Evolutionary conservation across 1,139 yeast species (phyloP).

Genomic region (Suhomyces ambrosiae): DNA sequence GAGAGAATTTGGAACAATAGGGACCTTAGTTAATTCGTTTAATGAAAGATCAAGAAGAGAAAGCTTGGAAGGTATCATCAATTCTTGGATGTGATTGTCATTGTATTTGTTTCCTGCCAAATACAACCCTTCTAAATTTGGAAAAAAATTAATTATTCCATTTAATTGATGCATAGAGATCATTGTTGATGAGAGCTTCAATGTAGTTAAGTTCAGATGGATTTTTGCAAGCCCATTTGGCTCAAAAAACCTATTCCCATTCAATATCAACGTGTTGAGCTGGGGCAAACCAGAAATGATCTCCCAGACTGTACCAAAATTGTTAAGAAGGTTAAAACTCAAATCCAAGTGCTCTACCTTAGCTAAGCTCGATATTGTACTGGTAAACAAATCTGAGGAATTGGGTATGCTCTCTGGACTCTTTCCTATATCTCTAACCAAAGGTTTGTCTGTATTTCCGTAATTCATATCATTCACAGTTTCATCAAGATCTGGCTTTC

Average conservation of each 20-base stretch:
- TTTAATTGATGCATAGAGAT: slow-evolving; percentile 12
- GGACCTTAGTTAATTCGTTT: slow-evolving; percentile 40
- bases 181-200: slow-evolving; percentile 20
- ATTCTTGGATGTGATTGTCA: slow-evolving; percentile 22
- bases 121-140: slow-evolving; percentile 42
- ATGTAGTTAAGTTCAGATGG: slow-evolving; percentile 5
- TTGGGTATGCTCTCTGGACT: no score
- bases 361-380: slow-evolving; percentile 17
- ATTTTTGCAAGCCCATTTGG: neutral
- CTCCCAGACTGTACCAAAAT: slow-evolving; percentile 39
- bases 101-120: slow-evolving; percentile 50
- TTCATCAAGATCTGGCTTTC: no score
- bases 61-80: slow-evolving; percentile 20
- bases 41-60: slow-evolving; percentile 45
- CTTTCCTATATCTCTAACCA: no score
- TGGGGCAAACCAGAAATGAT: slow-evolving; percentile 38
- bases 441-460: no score
- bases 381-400: neutral
- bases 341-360: slow-evolving; percentile 54
- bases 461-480: neutral
- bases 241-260: slow-evolving; percentile 58
- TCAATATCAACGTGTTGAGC: slow-evolving; percentile 52
- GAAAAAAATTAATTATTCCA: slow-evolving; percentile 40
- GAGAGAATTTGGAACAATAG: slow-evolving; percentile 20
- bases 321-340: slow-evolving; percentile 58